Evolutionary conservation across 2,329 filamentous ascomycete species (phyloP).

Genomic region (Penicillium vulpinum): DNA sequence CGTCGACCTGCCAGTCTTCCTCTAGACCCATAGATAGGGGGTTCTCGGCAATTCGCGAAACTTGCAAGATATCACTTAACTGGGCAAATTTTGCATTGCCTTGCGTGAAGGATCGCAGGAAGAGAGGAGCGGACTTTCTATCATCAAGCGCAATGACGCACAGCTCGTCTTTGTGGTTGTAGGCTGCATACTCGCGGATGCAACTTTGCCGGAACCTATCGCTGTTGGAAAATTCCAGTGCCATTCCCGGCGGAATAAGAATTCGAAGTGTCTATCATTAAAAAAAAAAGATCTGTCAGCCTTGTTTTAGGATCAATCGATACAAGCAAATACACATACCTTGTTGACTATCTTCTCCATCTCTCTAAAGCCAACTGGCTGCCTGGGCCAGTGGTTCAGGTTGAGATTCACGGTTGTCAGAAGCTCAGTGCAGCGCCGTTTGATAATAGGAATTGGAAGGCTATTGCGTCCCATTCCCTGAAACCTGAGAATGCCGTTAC

Average conservation of each 20-base stretch:
- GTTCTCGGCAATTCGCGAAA: background rate
- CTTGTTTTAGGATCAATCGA: background rate
- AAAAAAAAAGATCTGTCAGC: background rate
- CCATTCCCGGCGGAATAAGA: background rate
- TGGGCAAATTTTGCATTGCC: background rate
- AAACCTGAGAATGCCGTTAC: background rate
- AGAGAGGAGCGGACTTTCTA: conserved; percentile 1
- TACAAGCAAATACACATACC: background rate
- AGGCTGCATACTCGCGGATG: conserved; percentile 5
- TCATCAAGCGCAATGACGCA: conserved; percentile 15
- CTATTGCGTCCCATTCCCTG: background rate
- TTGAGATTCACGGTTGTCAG: conserved; percentile 13
- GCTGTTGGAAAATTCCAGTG: background rate
- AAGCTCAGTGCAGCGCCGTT: conserved; percentile 13
- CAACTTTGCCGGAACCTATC: conserved; percentile 9
- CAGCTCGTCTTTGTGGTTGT: conserved; percentile 15
- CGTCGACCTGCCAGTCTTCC: background rate
- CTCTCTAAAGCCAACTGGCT: conserved; percentile 2
- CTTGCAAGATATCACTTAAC: conserved; percentile 1
- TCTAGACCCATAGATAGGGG: background rate
- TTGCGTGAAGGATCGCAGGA: conserved; percentile 1
- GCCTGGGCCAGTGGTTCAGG: conserved; percentile 8
- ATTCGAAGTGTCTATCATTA: background rate
- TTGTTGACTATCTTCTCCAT: background rate
- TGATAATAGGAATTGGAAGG: background rate